These are phyloP conservation scores for Metschnikowia gelsemii DNA, from an alignment of 805 yeast genomes.

Conservation along the genomic window DNA sequence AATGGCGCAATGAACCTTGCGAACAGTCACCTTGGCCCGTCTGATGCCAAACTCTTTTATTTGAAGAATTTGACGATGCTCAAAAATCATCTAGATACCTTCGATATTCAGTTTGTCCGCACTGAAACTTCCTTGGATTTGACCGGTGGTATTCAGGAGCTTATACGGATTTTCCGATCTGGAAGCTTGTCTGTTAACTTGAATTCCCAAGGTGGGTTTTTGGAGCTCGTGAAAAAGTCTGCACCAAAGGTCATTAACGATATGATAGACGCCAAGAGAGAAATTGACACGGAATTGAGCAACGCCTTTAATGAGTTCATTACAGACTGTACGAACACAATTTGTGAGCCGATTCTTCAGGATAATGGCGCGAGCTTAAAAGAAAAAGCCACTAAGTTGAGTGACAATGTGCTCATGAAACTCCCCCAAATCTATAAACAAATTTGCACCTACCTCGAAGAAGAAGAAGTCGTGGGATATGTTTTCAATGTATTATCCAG, in stretches of 20 bases:
- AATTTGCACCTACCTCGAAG: constrained; percentile 55
- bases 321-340: constrained; percentile 43
- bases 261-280: constrained; percentile 74
- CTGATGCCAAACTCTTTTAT: constrained; percentile 64
- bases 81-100: constrained; percentile 64
- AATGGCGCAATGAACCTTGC: constrained; percentile 49
- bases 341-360: constrained; percentile 44
- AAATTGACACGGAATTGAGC: constrained; percentile 71
- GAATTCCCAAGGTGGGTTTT: constrained; percentile 34
- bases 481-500: constrained; percentile 41
- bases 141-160: constrained; percentile 59
- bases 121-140: constrained; percentile 79
- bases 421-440: constrained; percentile 57
- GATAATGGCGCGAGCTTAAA: constrained; percentile 20
- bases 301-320: constrained; percentile 69
- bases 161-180: constrained; percentile 37
- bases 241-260: constrained; percentile 79
- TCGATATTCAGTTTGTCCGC: constrained; percentile 75
- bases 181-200: constrained; percentile 47
- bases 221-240: constrained; percentile 59
- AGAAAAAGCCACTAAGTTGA: constrained; percentile 41
- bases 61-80: constrained; percentile 71
- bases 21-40: constrained; percentile 44
- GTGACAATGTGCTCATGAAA: constrained; percentile 49
- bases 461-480: constrained; percentile 41